These are phyloP conservation scores for Juglanconis juglandina DNA, from an alignment of 2,329 filamentous ascomycete genomes.

Conservation along the genomic window DNA sequence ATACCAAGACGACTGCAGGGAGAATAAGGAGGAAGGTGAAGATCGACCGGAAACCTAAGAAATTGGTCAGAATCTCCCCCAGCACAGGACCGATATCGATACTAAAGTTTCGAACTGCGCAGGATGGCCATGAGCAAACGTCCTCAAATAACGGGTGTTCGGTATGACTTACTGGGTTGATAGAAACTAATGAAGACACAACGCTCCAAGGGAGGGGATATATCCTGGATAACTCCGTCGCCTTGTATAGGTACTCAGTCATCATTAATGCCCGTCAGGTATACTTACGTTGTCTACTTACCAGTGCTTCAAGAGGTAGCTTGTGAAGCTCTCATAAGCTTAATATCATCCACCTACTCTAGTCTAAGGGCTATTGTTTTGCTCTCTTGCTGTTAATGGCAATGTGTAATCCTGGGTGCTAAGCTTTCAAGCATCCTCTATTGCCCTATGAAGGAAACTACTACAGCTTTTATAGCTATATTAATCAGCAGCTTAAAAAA, in stretches of 20 bases:
- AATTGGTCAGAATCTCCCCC: constrained; percentile 27
- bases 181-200: constrained; percentile 30
- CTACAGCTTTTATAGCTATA: too few species aligned
- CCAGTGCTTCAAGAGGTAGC: constrained; percentile 33
- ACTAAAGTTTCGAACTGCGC: constrained; percentile 26
- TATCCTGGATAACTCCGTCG: constrained; percentile 32
- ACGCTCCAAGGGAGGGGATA: constrained; percentile 26
- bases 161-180: constrained; percentile 27
- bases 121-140: too few species aligned
- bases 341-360: too few species aligned
- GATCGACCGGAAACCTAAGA: constrained; percentile 29
- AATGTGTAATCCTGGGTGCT: too few species aligned
- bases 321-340: too few species aligned
- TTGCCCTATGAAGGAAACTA: too few species aligned
- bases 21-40: constrained; percentile 30
- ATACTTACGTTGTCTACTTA: constrained; percentile 17
- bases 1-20: constrained; percentile 31
- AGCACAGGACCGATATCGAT: constrained; percentile 31
- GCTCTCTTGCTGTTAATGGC: too few species aligned
- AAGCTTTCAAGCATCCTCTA: too few species aligned
- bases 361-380: too few species aligned
- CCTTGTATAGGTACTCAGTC: constrained; percentile 14
- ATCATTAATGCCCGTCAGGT: too few species aligned
- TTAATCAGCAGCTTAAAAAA: too few species aligned
- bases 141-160: rapidly evolving